phyloP scores from a whole-genome alignment of 805 yeast genomes.

The Monosporozyma unispora region DNA sequence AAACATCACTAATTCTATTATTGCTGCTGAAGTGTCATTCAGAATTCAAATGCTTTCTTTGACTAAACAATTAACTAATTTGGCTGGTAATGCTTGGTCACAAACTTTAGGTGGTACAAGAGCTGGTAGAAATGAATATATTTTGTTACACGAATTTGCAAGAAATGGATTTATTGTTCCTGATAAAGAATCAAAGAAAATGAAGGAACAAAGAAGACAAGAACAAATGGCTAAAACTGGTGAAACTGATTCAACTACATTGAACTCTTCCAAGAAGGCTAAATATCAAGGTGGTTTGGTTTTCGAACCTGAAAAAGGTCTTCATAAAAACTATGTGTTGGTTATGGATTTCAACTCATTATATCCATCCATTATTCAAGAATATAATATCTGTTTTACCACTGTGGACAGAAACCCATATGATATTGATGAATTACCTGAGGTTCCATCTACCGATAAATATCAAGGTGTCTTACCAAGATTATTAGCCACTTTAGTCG shows the following conservation, averaged over 20 bases:
- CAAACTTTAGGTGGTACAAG: slow-evolving; percentile 91
- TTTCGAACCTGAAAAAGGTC: slow-evolving; percentile 92
- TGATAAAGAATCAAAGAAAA: slow-evolving; percentile 52
- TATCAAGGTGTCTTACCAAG: slow-evolving; percentile 80
- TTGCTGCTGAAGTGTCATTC: slow-evolving; percentile 71
- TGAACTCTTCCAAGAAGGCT: slow-evolving; percentile 50
- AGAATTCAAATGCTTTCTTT: slow-evolving; percentile 77
- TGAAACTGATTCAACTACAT: slow-evolving; percentile 33
- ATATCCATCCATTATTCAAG: slow-evolving; percentile 96
- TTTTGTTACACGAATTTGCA: slow-evolving; percentile 84
- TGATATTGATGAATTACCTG: slow-evolving; percentile 57
- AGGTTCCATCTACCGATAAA: slow-evolving; percentile 49
- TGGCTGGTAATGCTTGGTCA: slow-evolving; percentile 97
- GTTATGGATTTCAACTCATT: slow-evolving; percentile 98
- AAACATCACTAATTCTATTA: slow-evolving; percentile 53
- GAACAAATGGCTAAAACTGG: slow-evolving; percentile 25
- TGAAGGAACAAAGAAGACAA: slow-evolving; percentile 31
- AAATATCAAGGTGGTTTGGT: slow-evolving; percentile 90
- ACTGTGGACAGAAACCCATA: slow-evolving; percentile 66
- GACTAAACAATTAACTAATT: slow-evolving; percentile 80
- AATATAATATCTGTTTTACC: slow-evolving; percentile 92
- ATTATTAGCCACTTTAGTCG: slow-evolving; percentile 72
- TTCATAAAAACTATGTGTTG: slow-evolving; percentile 76
- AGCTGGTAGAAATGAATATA: slow-evolving; percentile 90
- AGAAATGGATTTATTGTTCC: slow-evolving; percentile 78